Evolutionary conservation across 257 asterid species (phyloP).

Genomic region (Ocimum tenuiflorum): DNA sequence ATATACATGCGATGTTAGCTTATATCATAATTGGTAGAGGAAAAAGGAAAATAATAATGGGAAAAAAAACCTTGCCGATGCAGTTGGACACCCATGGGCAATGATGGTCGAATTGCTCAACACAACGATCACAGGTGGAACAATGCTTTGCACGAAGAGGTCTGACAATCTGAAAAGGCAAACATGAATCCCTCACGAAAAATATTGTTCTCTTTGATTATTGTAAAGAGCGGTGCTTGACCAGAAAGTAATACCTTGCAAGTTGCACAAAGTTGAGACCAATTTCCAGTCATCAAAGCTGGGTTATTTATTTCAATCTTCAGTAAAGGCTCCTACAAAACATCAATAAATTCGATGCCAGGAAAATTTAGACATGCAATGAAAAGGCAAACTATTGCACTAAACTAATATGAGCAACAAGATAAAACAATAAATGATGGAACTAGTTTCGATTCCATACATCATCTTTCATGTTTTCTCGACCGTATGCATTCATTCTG

Average conservation of each 20-base stretch:
- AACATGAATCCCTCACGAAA: slow-evolving; percentile 13
- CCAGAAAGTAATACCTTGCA: slow-evolving; percentile 66
- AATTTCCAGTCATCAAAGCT: slow-evolving; percentile 85
- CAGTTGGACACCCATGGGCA: slow-evolving; percentile 99
- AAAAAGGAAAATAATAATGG: neutral
- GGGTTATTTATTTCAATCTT: slow-evolving; percentile 77
- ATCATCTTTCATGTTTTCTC: slow-evolving; percentile 73
- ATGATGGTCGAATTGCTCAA: slow-evolving; percentile 98
- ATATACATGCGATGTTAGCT: neutral
- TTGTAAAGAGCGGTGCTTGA: slow-evolving; percentile 2
- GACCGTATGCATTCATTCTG: slow-evolving; percentile 50
- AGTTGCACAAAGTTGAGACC: slow-evolving; percentile 98
- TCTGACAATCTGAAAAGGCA: slow-evolving; percentile 72
- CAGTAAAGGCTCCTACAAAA: slow-evolving; percentile 74
- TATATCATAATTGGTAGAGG: neutral
- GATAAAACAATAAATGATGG: slow-evolving; percentile 1
- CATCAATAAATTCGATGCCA: slow-evolving; percentile 11
- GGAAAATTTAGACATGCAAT: neutral
- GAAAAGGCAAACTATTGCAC: neutral
- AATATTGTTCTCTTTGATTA: neutral
- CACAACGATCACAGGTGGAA: slow-evolving; percentile 97
- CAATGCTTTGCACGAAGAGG: slow-evolving; percentile 99
- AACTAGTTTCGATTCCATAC: slow-evolving; percentile 25
- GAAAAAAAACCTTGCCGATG: slow-evolving; percentile 81
- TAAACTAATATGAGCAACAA: slow-evolving; percentile 12